Evolutionary conservation across 2,329 filamentous ascomycete genomes (phyloP).

Genomic region (Colletotrichum sp.): DNA sequence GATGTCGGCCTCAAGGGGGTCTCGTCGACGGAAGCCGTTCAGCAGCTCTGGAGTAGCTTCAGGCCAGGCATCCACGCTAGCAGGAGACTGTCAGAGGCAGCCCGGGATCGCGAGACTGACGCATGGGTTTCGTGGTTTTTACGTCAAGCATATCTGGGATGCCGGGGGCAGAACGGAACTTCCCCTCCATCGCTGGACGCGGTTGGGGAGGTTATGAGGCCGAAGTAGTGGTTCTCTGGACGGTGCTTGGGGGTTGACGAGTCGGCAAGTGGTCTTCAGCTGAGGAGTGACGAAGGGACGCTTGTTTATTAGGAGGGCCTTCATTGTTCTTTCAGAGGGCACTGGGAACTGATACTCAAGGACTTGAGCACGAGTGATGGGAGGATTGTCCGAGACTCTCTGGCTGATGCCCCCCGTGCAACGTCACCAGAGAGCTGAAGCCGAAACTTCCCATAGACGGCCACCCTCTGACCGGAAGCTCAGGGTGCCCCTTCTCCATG

Average conservation of each 20-base stretch:
- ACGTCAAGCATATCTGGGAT: neutral
- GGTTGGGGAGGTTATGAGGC: rapidly evolving
- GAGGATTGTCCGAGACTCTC: neutral
- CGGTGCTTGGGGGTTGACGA: neutral
- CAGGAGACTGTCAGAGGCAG: neutral
- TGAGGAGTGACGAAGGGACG: rapidly evolving
- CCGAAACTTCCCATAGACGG: neutral
- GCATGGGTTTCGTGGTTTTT: neutral
- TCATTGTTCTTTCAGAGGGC: neutral
- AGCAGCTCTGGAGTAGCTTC: neutral
- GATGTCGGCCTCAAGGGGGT: neutral
- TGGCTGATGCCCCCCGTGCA: rapidly evolving
- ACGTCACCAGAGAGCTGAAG: neutral
- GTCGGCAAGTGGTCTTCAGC: neutral
- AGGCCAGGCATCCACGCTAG: neutral
- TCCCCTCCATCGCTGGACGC: neutral
- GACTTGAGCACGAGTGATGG: neutral
- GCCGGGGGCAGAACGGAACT: rapidly evolving
- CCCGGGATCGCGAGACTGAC: neutral
- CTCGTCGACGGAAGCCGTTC: neutral
- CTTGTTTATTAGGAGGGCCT: neutral
- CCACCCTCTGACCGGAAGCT: neutral
- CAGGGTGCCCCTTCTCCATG: neutral
- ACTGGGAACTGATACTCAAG: neutral
- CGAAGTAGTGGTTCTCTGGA: rapidly evolving